phyloP scores from a whole-genome alignment of 108 stramenopile genomes.

The Mediolabrus comicus region DNA sequence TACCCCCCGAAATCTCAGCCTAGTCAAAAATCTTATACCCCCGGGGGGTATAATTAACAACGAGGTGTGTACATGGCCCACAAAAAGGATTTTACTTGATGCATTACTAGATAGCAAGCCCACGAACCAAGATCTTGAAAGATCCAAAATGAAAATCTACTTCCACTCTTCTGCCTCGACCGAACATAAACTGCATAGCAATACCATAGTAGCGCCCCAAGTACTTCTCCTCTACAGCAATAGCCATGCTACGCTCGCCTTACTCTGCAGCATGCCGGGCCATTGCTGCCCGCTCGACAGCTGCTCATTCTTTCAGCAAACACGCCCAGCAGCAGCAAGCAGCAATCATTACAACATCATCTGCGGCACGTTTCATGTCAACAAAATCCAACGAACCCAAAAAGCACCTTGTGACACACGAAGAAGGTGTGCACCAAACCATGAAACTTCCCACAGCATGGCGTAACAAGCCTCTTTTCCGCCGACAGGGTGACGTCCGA shows the following conservation, averaged over 20 bases:
- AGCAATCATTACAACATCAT: background rate
- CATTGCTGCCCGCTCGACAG: conserved; percentile 9
- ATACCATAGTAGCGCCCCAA: background rate
- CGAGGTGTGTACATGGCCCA: no score
- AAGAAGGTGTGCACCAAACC: conserved; percentile 83
- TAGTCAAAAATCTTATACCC: no score
- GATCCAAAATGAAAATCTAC: background rate
- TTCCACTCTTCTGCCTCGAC: no score
- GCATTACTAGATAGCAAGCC: no score
- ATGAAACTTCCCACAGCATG: conserved; percentile 80
- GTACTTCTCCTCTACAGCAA: background rate
- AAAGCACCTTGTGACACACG: conserved; percentile 46
- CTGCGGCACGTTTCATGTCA: conserved; percentile 10
- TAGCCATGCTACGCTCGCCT: conserved; percentile 11
- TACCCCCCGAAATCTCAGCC: no score
- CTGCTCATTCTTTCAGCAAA: background rate
- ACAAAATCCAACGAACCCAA: conserved; percentile 22
- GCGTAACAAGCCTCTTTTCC: conserved; percentile 92
- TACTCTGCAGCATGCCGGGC: conserved; percentile 25
- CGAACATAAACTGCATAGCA: background rate
- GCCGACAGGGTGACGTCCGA: conserved; percentile 89
- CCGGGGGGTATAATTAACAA: no score
- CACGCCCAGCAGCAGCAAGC: background rate
- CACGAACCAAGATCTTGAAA: background rate
- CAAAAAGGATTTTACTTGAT: no score